A percentile compares a stretch with the other conserved stretches of the same genome.
phyloP scores from a whole-genome alignment of 176 grass and related monocot species.

The Melocanna baccifera region DNA sequence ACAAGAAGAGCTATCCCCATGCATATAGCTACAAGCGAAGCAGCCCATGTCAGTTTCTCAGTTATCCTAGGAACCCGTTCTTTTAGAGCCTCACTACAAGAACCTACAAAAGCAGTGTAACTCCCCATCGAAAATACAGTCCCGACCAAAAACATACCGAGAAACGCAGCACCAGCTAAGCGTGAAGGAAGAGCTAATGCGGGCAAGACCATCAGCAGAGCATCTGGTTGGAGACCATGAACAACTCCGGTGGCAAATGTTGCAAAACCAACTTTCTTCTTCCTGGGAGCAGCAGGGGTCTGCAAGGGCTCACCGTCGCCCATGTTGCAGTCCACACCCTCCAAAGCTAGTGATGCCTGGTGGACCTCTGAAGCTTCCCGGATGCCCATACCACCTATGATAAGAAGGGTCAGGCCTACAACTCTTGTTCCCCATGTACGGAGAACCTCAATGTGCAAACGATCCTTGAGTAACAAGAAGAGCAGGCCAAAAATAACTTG shows the following conservation, averaged over 20 bases:
- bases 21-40: conserved; percentile 79
- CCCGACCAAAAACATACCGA: conserved; percentile 83
- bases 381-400: conserved; percentile 82
- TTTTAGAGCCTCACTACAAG: conserved; percentile 85
- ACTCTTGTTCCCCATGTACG: conserved; percentile 84
- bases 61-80: conserved; percentile 91
- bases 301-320: conserved; percentile 27
- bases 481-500: conserved; percentile 94
- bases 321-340: conserved; percentile 37
- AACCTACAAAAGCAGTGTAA: conserved; percentile 91
- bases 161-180: conserved; percentile 77
- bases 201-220: conserved; percentile 83
- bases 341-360: conserved; percentile 47
- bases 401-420: conserved; percentile 84
- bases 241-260: conserved; percentile 86
- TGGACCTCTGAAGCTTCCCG: conserved; percentile 63
- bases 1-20: conserved; percentile 80
- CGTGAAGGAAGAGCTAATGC: conserved; percentile 82
- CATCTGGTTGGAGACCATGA: conserved; percentile 91
- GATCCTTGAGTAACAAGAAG: conserved; percentile 89
- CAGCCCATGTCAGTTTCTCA: conserved; percentile 96
- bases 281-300: conserved; percentile 33
- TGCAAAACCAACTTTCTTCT: conserved; percentile 87
- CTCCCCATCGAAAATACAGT: conserved; percentile 93
- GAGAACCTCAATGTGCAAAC: conserved; percentile 86